phyloP scores from a whole-genome alignment of 176 grass and related monocot species.

The Eleusine indica region DNA sequence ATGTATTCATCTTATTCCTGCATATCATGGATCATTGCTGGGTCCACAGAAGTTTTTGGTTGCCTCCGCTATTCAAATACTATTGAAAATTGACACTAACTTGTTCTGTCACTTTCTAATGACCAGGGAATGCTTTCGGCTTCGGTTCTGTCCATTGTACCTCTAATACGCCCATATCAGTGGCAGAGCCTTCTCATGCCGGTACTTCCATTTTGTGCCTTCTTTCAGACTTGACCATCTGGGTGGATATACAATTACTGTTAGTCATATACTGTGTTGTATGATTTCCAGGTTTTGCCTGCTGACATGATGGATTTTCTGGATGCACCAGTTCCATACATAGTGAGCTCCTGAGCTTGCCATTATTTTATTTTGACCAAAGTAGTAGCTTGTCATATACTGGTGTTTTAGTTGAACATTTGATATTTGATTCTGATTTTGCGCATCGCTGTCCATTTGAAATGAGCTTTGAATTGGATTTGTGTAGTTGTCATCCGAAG shows the following conservation, averaged over 20 bases:
- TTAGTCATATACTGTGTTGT: slow-evolving; percentile 25
- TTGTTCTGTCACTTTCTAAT: slow-evolving; percentile 32
- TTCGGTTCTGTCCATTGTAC: slow-evolving; percentile 86
- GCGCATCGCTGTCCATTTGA: slow-evolving; percentile 14
- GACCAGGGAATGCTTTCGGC: slow-evolving; percentile 88
- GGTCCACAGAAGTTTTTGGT: background rate
- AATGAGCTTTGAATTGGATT: slow-evolving; percentile 11
- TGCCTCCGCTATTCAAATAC: background rate
- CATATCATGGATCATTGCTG: background rate
- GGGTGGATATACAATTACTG: background rate
- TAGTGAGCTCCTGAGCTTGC: slow-evolving; percentile 69
- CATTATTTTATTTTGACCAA: slow-evolving; percentile 27
- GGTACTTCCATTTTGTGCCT: slow-evolving; percentile 57
- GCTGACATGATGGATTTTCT: slow-evolving; percentile 95
- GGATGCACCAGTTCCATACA: slow-evolving; percentile 96
- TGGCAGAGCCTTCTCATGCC: slow-evolving; percentile 97
- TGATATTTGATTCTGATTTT: slow-evolving; percentile 25
- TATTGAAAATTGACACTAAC: background rate
- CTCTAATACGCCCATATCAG: slow-evolving; percentile 90
- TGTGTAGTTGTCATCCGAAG: slow-evolving; percentile 14
- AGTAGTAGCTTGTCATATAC: background rate
- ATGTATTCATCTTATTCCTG: background rate
- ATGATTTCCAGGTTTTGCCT: slow-evolving; percentile 79
- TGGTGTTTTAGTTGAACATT: background rate
- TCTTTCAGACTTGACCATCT: slow-evolving; percentile 39